Evolutionary conservation across 805 yeast species (phyloP).

Genomic region (Candida sphagnicola): DNA sequence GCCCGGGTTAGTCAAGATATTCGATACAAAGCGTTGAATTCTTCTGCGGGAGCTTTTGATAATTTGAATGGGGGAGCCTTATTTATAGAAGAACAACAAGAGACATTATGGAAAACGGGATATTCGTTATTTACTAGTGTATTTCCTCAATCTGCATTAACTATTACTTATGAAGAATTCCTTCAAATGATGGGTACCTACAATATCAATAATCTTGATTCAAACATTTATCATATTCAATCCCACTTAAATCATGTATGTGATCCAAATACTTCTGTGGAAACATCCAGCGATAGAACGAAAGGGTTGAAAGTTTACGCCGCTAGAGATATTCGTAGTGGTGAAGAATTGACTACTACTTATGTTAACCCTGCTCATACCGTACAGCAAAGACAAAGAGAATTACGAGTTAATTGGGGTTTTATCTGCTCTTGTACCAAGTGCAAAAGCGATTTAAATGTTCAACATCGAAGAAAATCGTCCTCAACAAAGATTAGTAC

Average conservation of each 20-base stretch:
- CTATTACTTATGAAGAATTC: slow-evolving; percentile 48
- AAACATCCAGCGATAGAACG: slow-evolving; percentile 37
- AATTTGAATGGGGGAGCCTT: slow-evolving; percentile 49
- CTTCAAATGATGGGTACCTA: slow-evolving; percentile 64
- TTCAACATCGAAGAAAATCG: slow-evolving; percentile 45
- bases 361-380: slow-evolving; percentile 68
- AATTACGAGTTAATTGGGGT: slow-evolving; percentile 74
- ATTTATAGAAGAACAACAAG: slow-evolving; percentile 53
- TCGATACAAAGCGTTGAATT: slow-evolving; percentile 55
- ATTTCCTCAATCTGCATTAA: slow-evolving; percentile 35
- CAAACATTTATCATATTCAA: slow-evolving; percentile 56
- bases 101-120: slow-evolving; percentile 57
- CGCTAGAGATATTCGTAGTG: slow-evolving; percentile 49
- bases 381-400: slow-evolving; percentile 59
- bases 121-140: slow-evolving; percentile 45
- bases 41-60: slow-evolving; percentile 53
- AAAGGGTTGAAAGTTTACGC: slow-evolving; percentile 63
- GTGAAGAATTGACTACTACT: slow-evolving; percentile 66
- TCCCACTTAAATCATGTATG: slow-evolving; percentile 78
- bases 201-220: slow-evolving; percentile 69
- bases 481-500: slow-evolving; percentile 16
- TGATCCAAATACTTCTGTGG: slow-evolving; percentile 62
- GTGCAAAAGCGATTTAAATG: slow-evolving; percentile 54
- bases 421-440: slow-evolving; percentile 65
- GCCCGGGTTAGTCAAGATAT: slow-evolving; percentile 67